Evolutionary conservation across 2,329 filamentous ascomycete genomes (phyloP), one percentile per base, ranked within the genome.

Genomic region (Colletotrichum sp.): DNA sequence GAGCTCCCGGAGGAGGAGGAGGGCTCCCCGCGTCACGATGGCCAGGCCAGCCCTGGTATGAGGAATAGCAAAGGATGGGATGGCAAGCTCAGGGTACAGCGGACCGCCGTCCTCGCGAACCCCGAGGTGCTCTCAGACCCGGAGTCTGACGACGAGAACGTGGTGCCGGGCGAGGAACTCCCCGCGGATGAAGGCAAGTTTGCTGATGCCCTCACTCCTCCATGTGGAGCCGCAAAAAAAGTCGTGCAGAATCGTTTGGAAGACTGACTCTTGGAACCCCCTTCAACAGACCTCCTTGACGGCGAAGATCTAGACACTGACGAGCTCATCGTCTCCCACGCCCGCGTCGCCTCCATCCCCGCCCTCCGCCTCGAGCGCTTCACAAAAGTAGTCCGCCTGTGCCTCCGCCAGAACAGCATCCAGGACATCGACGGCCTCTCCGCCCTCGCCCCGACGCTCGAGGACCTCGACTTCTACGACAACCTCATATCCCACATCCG

Each of bases 381-480:
- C 86, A 90, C 89, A 74, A 91, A 94, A 70, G 89, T 96, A 30
- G 88, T 90, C 81, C 93, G 94, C 80, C 87, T 99, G 79, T 98
- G 96, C 82, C 92, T 99, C 24, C 95, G 97, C 64, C 96, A 99
- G 83, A 99, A 99, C 84, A 91, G 92, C 79, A 97, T 99, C 82
- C 90, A 94, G 77, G 88, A 92, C 64, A 94, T 98, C 83, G 92
- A 95, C 34, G 92, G 96, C 10, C 92, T 98, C 6, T 87, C 90
- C 5, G 85, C 85, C 43, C 86, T 97, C 69, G 92, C 92, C 38
- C 82, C 87, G 3, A 95, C 92, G 1, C 87, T 99, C 55, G 86
- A 91, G 80, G 97, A 99, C 75, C 90, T 99, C 66, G 97, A 99
- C 81, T 90, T 99, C 75, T 99, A 99, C 87, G 97, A 99, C 86